Base-by-base conservation (phyloP, 116 monocot species). In the Trichopus zeylanicus region DNA sequence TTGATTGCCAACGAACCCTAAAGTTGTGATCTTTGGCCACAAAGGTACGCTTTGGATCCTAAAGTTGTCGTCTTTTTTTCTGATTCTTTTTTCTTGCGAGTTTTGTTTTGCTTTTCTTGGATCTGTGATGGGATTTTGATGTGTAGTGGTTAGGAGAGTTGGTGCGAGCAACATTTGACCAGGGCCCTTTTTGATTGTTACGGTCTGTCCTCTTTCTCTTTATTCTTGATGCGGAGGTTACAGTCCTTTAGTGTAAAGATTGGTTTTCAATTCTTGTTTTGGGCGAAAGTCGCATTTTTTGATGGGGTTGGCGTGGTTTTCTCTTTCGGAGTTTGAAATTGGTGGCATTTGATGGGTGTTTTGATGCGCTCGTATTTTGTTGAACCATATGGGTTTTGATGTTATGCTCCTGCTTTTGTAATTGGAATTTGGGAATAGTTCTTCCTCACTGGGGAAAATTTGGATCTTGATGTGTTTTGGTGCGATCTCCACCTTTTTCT, bases 21-120 rank as follows among this genome's bases (percentile, higher is more conserved):
- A 42, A 42, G 42, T n/a, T 42, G 42, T 42, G 42, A 42, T 42
- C 42, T 42, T 42, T 42, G n/a, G n/a, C n/a, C n/a, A n/a, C 42
- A 12, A 42, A n/a, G 42, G 13, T 16, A 16, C 42, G 1, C n/a
- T 18, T 18, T 42, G 42, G 42, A 3, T n/a, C 42, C 13, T n/a
- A 13, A 9, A 42, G 42, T 16, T 42, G 42, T 1, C n/a, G 12
- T 42, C n/a, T 42, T 12, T 42, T 37, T 59, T 59, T 9, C 21
- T 59, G 24, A 19, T 8, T 37, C 9, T 51, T 24, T 16, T 22
- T 51, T 20, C 22, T 51, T 51, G 19, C 5, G 9, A 21, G 20
- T 23, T 20, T 8, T 20, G 3, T 51, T 51, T 24, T 51, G 23
- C 24, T 1, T 51, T 51, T 51, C 9, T 20, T 51, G 51, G 6